These are phyloP conservation scores for Psilocybe tampanensis DNA, from an alignment of 768 basidiomycete genomes.

Conservation along the genomic window DNA sequence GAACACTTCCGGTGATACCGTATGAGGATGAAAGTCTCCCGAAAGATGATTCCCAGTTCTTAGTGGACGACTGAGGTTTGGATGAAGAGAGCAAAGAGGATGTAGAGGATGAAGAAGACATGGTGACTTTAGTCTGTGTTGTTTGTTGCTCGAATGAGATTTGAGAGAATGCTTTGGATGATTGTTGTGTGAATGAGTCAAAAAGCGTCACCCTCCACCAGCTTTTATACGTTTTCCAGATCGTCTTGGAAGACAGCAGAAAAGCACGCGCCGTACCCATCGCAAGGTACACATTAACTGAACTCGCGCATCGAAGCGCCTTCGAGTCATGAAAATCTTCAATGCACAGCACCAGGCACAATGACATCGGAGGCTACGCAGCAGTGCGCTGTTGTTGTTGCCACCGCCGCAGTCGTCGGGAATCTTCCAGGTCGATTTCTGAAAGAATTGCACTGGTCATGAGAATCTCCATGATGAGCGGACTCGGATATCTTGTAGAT, in stretches of 20 bases:
- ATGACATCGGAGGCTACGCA: neutral
- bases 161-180: neutral
- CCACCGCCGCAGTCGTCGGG: conserved; percentile 9
- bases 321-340: conserved; percentile 2
- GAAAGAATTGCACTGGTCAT: no score
- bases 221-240: conserved; percentile 6
- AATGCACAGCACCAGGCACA: conserved; percentile 1
- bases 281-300: no score
- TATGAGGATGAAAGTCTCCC: conserved; percentile 20
- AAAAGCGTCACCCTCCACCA: neutral
- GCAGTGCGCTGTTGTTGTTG: neutral
- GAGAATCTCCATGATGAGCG: neutral
- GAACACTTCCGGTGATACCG: conserved; percentile 11
- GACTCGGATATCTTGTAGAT: no score
- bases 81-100: conserved; percentile 8
- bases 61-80: conserved; percentile 7
- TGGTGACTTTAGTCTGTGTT: neutral
- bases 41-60: conserved; percentile 28
- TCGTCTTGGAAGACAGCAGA: neutral
- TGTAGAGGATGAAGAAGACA: conserved; percentile 13
- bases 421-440: neutral
- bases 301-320: neutral
- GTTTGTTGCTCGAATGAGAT: neutral
- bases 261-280: neutral
- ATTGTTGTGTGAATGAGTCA: neutral